A percentile compares a stretch with the other conserved stretches of the same genome.
Evolutionary conservation across 768 basidiomycete genomes (phyloP).

Genomic region (Lactifluus rugatus): DNA sequence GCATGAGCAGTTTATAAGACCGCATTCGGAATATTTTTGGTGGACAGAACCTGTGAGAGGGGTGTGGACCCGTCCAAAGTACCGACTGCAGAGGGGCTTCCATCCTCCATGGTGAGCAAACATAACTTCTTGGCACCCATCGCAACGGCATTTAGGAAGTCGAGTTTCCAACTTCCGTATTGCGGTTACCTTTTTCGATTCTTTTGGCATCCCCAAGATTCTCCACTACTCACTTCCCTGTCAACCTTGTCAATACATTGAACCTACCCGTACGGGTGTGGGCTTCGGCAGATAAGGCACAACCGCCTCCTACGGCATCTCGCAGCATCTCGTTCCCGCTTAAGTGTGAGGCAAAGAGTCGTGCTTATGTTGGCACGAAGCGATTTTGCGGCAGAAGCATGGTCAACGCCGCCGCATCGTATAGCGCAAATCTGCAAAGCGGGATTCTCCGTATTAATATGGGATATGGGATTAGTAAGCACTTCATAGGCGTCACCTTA

Average conservation of each 20-base stretch:
- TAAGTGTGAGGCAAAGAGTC: not conserved
- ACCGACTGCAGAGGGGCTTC: not conserved
- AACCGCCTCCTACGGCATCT: not conserved
- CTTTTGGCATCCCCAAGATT: not conserved
- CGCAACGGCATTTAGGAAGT: constrained; percentile 7
- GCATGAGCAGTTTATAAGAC: not conserved
- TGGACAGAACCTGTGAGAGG: not conserved
- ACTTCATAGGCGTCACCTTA: too few relatives aligned
- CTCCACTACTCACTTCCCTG: constrained; percentile 12
- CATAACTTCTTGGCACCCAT: not conserved
- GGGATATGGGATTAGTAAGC: not conserved
- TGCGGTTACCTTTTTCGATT: not conserved
- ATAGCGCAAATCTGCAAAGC: not conserved
- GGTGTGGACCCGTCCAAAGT: not conserved
- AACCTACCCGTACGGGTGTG: not conserved
- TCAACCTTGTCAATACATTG: constrained; percentile 2
- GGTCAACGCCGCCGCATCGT: not conserved
- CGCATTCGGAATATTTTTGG: not conserved
- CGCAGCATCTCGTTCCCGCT: not conserved
- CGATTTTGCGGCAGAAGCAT: constrained; percentile 3
- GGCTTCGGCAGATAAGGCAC: constrained; percentile 9
- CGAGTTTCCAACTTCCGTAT: not conserved
- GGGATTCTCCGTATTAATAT: not conserved
- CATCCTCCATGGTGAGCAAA: not conserved
- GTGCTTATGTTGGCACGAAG: not conserved